These are phyloP conservation scores for Gracilaria gracilis DNA, from an alignment of 23 red algal species.

Conservation along the genomic window DNA sequence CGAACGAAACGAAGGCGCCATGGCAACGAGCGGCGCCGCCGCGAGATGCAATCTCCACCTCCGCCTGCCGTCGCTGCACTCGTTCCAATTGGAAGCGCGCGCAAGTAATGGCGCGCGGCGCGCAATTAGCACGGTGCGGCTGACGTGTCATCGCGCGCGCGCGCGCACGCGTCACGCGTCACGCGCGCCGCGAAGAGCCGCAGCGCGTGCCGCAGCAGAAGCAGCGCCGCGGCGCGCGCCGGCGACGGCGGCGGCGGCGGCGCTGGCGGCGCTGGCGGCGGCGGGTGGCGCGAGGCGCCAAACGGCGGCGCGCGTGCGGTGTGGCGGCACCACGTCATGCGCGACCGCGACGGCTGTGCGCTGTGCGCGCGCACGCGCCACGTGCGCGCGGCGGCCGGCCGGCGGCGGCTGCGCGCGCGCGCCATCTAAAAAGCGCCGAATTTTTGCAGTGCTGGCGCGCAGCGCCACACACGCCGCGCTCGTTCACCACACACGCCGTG, in stretches of 20 bases:
- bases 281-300: neutral
- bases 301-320: too few species aligned
- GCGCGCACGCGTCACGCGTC: neutral
- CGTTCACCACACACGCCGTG: neutral
- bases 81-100: neutral
- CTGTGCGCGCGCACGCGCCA: neutral
- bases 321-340: too few species aligned
- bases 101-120: neutral
- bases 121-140: too few species aligned
- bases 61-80: too few species aligned
- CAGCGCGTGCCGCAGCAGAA: neutral
- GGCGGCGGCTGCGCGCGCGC: neutral
- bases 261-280: neutral
- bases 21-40: too few species aligned
- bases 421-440: too few species aligned
- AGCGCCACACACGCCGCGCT: neutral
- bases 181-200: too few species aligned
- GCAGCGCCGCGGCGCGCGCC: neutral
- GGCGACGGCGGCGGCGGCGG: neutral
- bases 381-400: too few species aligned
- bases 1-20: too few species aligned
- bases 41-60: constrained; percentile 14
- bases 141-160: neutral
- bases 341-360: too few species aligned
- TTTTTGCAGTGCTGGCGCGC: neutral